A percentile compares a stretch with the other conserved stretches of the same genome.
These are phyloP conservation scores for Erigeron philadelphicus DNA, from an alignment of 140 eudicot species.

Conservation along the genomic window DNA sequence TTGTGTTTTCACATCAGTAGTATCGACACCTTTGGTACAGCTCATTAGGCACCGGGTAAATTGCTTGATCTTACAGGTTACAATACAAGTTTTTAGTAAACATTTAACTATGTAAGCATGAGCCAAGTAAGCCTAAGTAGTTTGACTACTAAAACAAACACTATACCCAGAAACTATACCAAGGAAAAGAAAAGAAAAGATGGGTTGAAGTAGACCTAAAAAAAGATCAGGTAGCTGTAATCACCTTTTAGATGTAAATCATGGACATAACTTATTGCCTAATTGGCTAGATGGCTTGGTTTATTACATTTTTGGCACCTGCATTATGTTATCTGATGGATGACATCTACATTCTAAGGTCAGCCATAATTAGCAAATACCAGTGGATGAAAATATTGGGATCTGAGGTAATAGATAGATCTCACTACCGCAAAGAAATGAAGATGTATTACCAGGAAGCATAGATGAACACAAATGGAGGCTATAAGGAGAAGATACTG, in stretches of 20 bases:
- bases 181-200: neutral
- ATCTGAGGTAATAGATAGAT: neutral
- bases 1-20: no score
- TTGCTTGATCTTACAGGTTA: neutral
- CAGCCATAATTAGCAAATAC: neutral
- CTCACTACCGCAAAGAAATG: neutral
- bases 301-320: neutral
- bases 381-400: neutral
- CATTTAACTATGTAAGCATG: neutral
- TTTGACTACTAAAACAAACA: neutral
- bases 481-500: conserved; percentile 4
- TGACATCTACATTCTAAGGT: neutral
- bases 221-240: neutral
- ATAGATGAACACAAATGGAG: conserved; percentile 15
- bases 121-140: neutral
- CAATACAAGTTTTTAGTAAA: neutral
- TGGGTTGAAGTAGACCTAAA: neutral
- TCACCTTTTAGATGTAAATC: neutral
- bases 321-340: neutral
- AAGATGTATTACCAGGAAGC: conserved; percentile 4
- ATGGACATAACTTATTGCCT: neutral
- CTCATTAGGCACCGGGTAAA: neutral
- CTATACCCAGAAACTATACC: conserved; percentile 1
- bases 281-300: neutral
- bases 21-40: no score